Conservation (phyloP, 2,329 filamentous ascomycete genomes). For the Knufia fluminis region DNA sequence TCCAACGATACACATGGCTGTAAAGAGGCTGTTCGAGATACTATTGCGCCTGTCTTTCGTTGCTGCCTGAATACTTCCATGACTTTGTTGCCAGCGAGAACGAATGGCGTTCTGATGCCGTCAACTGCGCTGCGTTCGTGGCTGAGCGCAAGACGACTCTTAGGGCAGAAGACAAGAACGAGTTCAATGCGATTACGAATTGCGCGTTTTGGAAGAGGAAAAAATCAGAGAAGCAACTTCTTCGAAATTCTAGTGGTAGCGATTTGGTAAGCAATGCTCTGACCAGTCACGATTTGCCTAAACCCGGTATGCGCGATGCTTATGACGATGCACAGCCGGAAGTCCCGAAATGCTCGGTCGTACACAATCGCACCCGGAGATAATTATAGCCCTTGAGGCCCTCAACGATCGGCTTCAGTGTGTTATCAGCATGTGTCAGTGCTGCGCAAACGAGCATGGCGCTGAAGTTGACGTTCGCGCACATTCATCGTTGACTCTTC, state of each 20-base stretch:
- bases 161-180: not conserved
- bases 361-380: not conserved
- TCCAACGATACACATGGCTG: not conserved
- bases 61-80: not conserved
- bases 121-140: not conserved
- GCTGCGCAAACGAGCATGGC: not conserved
- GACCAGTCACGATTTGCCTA: not conserved
- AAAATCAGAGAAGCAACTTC: not conserved
- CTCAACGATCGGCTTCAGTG: not conserved
- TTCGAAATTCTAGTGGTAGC: not conserved
- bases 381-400: constrained; percentile 4
- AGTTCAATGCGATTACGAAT: not conserved
- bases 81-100: not conserved
- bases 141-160: not conserved
- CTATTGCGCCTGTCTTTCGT: not conserved
- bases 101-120: not conserved
- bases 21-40: constrained; percentile 2
- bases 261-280: not conserved
- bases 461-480: too few relatives aligned
- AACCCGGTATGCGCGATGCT: not conserved
- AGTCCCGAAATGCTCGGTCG: not conserved
- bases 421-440: not conserved
- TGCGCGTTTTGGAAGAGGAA: not conserved
- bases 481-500: too few relatives aligned
- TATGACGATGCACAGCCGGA: constrained; percentile 2